Evolutionary conservation across 331 rosid species (phyloP).

Genomic region (Spiraea crenata): DNA sequence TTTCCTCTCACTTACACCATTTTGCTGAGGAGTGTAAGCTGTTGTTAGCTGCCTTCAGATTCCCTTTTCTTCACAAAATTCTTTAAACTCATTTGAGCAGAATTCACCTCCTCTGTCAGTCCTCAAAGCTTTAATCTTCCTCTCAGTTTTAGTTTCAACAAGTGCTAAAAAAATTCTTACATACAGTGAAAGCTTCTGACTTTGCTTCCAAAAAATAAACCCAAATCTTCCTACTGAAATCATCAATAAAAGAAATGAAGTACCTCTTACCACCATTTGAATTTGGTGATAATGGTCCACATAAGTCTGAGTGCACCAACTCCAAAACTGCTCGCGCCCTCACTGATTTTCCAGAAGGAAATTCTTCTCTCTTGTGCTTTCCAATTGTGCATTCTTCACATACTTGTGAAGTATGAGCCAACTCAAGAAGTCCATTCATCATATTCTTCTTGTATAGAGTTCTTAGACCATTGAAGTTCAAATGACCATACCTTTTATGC

Average conservation of each 20-base stretch:
- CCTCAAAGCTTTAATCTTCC: background rate
- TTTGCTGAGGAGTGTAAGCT: constrained; percentile 9
- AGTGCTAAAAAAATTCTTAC: background rate
- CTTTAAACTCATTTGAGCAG: background rate
- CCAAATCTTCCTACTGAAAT: no score
- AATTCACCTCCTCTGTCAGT: background rate
- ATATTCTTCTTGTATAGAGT: background rate
- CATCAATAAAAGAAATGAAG: no score
- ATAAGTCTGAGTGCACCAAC: background rate
- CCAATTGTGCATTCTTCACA: background rate
- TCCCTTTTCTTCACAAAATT: background rate
- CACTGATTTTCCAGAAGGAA: background rate
- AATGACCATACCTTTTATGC: no score
- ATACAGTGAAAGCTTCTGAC: background rate
- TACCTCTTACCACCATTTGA: background rate
- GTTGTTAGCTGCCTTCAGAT: background rate
- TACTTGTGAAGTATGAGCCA: no score
- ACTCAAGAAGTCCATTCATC: background rate
- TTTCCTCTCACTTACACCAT: background rate
- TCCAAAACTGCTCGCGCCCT: background rate
- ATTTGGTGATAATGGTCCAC: background rate
- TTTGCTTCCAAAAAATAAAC: background rate
- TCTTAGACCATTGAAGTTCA: no score
- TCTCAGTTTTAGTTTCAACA: background rate
- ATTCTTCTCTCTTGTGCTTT: background rate